phyloP scores from a whole-genome alignment of 345 rosid genomes.

The Anacardium occidentale region DNA sequence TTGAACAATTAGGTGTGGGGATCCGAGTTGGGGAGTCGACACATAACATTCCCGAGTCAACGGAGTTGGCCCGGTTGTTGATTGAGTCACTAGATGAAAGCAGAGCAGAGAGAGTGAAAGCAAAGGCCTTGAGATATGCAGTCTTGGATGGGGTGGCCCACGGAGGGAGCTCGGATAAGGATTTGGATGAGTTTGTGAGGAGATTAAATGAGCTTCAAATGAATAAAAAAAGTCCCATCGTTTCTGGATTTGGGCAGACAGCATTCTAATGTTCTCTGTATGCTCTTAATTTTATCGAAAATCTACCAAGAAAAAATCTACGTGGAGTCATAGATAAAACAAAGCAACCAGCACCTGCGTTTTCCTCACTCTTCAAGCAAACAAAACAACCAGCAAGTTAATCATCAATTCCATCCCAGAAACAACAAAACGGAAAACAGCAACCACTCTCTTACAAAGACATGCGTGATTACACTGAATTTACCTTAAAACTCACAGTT shows the following conservation, averaged over 20 bases:
- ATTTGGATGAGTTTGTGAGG: conserved; percentile 26
- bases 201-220: not conserved
- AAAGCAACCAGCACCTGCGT: no score
- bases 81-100: conserved; percentile 24
- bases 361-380: not conserved
- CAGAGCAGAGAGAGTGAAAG: conserved; percentile 18
- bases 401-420: not conserved
- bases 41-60: conserved; percentile 26
- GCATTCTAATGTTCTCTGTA: no score
- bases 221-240: no score
- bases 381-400: not conserved
- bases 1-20: conserved; percentile 26
- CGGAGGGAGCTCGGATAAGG: conserved; percentile 38
- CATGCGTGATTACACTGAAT: not conserved
- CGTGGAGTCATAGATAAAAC: no score
- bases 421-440: not conserved
- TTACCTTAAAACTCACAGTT: no score
- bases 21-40: conserved; percentile 34
- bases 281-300: no score
- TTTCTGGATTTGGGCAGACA: no score
- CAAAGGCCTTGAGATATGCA: conserved; percentile 20
- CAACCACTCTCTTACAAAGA: not conserved
- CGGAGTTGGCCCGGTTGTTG: conserved; percentile 29
- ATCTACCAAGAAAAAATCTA: no score
- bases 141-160: conserved; percentile 11